Percentiles rank a stretch among this genome's conserved stretches.
Conservation (phyloP, 371 early-diverging fungal genomes). For the Gilbertella persicaria region DNA sequence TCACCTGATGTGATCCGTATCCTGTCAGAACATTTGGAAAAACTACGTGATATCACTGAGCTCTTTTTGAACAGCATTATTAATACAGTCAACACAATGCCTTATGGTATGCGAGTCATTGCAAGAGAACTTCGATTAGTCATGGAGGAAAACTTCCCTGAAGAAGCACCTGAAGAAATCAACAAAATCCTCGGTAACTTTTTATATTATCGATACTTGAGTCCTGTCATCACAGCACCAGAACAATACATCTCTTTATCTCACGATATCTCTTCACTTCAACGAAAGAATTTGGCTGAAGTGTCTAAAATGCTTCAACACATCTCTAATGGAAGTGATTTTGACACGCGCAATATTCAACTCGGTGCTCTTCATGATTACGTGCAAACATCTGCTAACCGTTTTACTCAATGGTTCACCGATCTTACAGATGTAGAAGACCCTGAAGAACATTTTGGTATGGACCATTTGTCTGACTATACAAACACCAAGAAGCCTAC, state of each 20-base stretch:
- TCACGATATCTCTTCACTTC: constrained; percentile 75
- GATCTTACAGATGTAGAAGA: constrained; percentile 79
- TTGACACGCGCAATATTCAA: constrained; percentile 69
- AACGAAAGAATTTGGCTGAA: constrained; percentile 96
- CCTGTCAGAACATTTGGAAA: constrained; percentile 73
- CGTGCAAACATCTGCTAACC: constrained; percentile 70
- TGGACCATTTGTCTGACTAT: constrained; percentile 89
- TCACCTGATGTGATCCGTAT: constrained; percentile 83
- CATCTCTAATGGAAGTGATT: constrained; percentile 82
- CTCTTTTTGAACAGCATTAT: constrained; percentile 83
- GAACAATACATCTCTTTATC: constrained; percentile 95
- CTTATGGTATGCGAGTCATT: constrained; percentile 94
- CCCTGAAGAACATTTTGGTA: constrained; percentile 89
- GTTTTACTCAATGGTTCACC: constrained; percentile 79
- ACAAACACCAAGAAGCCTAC: constrained; percentile 84
- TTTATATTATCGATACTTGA: constrained; percentile 96
- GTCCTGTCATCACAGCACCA: constrained; percentile 96
- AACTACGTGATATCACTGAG: constrained; percentile 77
- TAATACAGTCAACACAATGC: constrained; percentile 79
- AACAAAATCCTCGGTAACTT: constrained; percentile 89
- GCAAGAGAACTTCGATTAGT: constrained; percentile 85
- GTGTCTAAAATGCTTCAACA: constrained; percentile 93
- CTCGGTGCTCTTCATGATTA: constrained; percentile 78
- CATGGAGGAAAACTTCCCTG: constrained; percentile 83
- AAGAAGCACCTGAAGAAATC: constrained; percentile 76